Evolutionary conservation across 2,329 filamentous ascomycete genomes (phyloP).

Genomic region (Colletotrichum falcatum): DNA sequence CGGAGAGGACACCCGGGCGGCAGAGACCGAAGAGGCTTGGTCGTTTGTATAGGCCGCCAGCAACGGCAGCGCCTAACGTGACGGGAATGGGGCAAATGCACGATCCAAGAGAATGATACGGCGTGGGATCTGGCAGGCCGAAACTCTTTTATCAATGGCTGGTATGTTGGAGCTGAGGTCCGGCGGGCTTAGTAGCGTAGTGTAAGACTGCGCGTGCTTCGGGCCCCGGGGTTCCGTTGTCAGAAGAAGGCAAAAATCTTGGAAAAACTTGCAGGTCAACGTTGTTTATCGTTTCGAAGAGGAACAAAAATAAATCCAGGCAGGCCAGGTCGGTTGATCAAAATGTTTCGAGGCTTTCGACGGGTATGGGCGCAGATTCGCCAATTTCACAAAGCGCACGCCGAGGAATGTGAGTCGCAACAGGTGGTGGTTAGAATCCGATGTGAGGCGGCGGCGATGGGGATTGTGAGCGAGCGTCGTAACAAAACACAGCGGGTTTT

Average conservation of each 20-base stretch:
- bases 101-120: conserved; percentile 29
- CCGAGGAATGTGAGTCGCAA: conserved; percentile 34
- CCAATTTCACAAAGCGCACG: conserved; percentile 28
- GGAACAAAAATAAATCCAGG: conserved; percentile 4
- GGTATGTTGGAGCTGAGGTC: conserved; percentile 21
- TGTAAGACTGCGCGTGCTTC: conserved; percentile 8
- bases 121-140: conserved; percentile 33
- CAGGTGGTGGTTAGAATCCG: conserved; percentile 15
- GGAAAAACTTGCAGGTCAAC: conserved; percentile 12
- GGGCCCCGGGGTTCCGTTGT: conserved; percentile 11
- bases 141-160: conserved; percentile 35
- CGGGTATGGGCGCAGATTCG: conserved; percentile 34
- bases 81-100: conserved; percentile 30
- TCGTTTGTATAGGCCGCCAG: conserved; percentile 33
- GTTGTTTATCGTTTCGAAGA: conserved; percentile 13
- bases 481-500: not conserved
- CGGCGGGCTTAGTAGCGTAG: conserved; percentile 27
- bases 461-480: conserved; percentile 26
- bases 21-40: conserved; percentile 22
- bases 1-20: conserved; percentile 19
- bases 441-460: conserved; percentile 4
- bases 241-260: not conserved
- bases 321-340: not conserved
- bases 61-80: conserved; percentile 25
- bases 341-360: conserved; percentile 5